These are phyloP conservation scores for Amesomyces nigricolor DNA, from an alignment of 2,329 filamentous ascomycete species.

Conservation along the genomic window DNA sequence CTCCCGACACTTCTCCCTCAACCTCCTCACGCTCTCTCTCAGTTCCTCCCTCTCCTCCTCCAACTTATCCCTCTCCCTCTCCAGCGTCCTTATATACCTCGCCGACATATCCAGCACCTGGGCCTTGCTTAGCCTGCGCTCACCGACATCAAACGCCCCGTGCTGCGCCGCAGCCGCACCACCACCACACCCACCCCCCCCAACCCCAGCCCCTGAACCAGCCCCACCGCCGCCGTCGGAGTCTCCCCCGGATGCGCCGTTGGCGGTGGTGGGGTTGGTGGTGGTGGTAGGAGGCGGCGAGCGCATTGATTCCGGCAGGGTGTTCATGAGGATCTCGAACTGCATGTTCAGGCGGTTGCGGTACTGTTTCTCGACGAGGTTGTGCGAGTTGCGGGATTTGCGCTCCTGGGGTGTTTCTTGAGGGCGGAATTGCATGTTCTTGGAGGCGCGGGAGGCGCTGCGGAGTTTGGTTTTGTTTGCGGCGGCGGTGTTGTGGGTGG, in stretches of 20 bases:
- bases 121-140: constrained; percentile 33
- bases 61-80: constrained; percentile 29
- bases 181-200: not conserved
- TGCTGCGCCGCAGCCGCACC: not conserved
- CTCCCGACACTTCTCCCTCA: constrained; percentile 12
- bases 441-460: constrained; percentile 30
- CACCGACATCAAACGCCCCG: constrained; percentile 18
- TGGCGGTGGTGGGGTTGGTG: too few relatives aligned
- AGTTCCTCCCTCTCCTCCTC: constrained; percentile 30
- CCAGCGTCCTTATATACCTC: constrained; percentile 31
- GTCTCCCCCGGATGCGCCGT: not conserved
- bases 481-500: not conserved
- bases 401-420: constrained; percentile 29
- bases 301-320: constrained; percentile 26
- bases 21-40: constrained; percentile 9
- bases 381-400: constrained; percentile 31
- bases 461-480: constrained; percentile 24
- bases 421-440: constrained; percentile 26
- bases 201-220: not conserved
- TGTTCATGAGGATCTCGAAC: constrained; percentile 29
- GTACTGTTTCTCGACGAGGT: constrained; percentile 33
- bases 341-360: constrained; percentile 31
- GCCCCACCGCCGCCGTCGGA: not conserved
- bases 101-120: constrained; percentile 35
- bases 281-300: constrained; percentile 1